Evolutionary conservation across 176 grass and related monocot genomes (phyloP).

Genomic region (Aegilops longissima): DNA sequence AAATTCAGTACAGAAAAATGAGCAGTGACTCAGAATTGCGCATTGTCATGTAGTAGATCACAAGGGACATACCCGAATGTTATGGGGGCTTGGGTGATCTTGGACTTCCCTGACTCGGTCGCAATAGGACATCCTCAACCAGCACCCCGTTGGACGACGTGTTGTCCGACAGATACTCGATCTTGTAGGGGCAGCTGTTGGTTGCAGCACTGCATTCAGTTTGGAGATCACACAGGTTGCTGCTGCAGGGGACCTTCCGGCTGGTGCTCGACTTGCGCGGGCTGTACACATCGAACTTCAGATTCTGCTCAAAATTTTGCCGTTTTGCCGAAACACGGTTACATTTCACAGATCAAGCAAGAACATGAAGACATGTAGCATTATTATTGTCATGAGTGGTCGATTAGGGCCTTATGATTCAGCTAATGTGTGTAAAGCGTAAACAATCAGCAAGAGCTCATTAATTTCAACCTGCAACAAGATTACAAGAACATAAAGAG

Average conservation of each 20-base stretch:
- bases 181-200: constrained; percentile 63
- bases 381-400: background rate
- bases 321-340: background rate
- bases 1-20: background rate
- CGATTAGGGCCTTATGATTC: background rate
- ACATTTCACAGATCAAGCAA: background rate
- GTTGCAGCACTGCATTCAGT: constrained; percentile 39
- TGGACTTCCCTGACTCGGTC: constrained; percentile 35
- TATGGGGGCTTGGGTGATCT: constrained; percentile 60
- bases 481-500: background rate
- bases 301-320: constrained; percentile 35
- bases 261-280: constrained; percentile 67
- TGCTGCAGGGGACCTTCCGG: constrained; percentile 63
- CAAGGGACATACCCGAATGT: constrained; percentile 68
- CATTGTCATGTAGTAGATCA: background rate
- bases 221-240: constrained; percentile 51
- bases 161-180: constrained; percentile 71
- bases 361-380: background rate
- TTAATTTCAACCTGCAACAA: background rate
- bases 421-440: background rate
- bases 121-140: constrained; percentile 77
- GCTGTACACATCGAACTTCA: constrained; percentile 58
- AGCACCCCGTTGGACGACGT: constrained; percentile 76
- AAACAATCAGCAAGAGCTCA: background rate
- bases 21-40: background rate